These are phyloP conservation scores for Serendipita sp. DNA, from an alignment of 768 basidiomycete genomes.

Conservation along the genomic window DNA sequence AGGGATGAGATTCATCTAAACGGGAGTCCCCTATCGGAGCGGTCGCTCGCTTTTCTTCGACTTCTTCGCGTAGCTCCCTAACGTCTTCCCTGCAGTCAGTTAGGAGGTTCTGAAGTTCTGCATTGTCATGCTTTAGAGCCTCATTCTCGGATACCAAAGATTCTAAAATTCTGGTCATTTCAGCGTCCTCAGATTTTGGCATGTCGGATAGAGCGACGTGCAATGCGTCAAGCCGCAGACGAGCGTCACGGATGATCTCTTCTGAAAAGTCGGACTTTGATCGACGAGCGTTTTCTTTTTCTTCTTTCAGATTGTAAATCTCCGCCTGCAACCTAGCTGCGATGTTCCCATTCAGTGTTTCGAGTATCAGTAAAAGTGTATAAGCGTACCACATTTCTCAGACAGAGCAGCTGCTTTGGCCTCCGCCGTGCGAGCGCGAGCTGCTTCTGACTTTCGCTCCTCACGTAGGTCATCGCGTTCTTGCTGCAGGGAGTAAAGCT, in stretches of 20 bases:
- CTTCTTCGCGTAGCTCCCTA: conserved; percentile 50
- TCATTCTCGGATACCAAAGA: conserved; percentile 81
- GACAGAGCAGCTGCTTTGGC: conserved; percentile 44
- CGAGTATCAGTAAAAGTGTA: neutral
- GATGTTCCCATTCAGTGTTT: neutral
- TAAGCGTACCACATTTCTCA: conserved; percentile 44
- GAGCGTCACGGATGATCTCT: conserved; percentile 48
- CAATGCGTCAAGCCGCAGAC: conserved; percentile 42
- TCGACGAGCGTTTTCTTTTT: conserved; percentile 42
- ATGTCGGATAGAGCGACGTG: conserved; percentile 34
- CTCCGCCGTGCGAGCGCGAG: conserved; percentile 50
- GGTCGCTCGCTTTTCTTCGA: conserved; percentile 52
- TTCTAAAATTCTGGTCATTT: conserved; percentile 56
- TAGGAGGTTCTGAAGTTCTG: conserved; percentile 59
- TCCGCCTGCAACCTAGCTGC: conserved; percentile 57
- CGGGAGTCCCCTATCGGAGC: conserved; percentile 4
- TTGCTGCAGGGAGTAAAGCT: conserved; percentile 44
- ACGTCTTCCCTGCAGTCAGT: conserved; percentile 64
- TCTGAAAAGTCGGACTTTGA: conserved; percentile 52
- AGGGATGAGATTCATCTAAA: neutral
- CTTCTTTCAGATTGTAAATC: conserved; percentile 45
- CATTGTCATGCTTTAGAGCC: conserved; percentile 61
- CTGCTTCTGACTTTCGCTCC: conserved; percentile 47
- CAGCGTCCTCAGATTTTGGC: conserved; percentile 17
- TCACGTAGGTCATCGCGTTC: conserved; percentile 51